Base-by-base conservation (phyloP, 345 rosid genomes). In the Melaleuca alternifolia region DNA sequence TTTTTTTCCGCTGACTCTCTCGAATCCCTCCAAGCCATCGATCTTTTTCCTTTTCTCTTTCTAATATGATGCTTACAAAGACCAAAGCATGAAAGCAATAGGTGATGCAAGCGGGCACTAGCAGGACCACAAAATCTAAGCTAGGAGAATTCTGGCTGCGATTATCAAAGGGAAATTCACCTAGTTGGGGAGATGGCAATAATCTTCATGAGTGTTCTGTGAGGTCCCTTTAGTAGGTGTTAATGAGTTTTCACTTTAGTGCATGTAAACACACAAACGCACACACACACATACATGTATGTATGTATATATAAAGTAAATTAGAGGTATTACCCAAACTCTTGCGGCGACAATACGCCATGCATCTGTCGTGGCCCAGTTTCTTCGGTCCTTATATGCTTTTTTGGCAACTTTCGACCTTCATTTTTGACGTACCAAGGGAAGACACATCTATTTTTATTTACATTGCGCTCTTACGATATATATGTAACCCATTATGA, bases 191-290 rank as follows among this genome's bases (percentile, higher is more conserved):
- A 59, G 33, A n/a, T 59, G n/a, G 13, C 18, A 33, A 59, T n/a
- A n/a, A 33, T 59, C n/a, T 12, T 59, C 71, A 1, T 11, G 37
- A 59, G 33, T n/a, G 33, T 59, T 12, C 7, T 14, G 71, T 6
- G 16, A 59, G 33, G 65, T 30, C 16, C 62, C 11, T 57, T 57
- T 11, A 24, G 14, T n/a, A 57, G 62, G 62, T 26, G 14, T 57
- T 24, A 11, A 57, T 57, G 62, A 57, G 24, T 57, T 57, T 26
- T 57, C 14, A 24, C n/a, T 24, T 6, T 57, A 11, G 3, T 56
- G 6, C n/a, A 5, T 20, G n/a, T n/a, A 11, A n/a, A 24, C 23
- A 7, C 10, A 24, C 10, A 0, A n/a, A n/a, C n/a, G n/a, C n/a
- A n/a, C 6, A 9, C 23, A 10, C 10, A 24, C 10, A 0, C 10